phyloP scores from a whole-genome alignment of 2,329 filamentous ascomycete species.

The Fusarium nurragi region DNA sequence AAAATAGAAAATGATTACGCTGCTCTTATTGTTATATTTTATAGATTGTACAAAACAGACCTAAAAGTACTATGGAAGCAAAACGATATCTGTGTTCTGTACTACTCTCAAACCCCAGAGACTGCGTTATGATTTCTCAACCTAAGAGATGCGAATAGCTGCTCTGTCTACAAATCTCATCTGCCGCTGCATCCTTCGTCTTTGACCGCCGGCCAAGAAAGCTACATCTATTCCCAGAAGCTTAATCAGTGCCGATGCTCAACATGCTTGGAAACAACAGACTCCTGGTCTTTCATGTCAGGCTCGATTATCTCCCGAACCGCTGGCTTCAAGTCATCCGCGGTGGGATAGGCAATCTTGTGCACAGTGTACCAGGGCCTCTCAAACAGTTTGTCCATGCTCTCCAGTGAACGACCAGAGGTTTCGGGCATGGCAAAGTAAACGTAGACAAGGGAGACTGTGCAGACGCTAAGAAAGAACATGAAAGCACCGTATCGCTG shows the following conservation, averaged over 20 bases:
- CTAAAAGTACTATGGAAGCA: too few species aligned
- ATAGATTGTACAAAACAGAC: too few species aligned
- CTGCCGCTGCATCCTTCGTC: too few species aligned
- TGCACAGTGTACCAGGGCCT: conserved; percentile 45
- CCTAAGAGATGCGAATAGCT: too few species aligned
- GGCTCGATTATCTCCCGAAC: conserved; percentile 14
- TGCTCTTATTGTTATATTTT: too few species aligned
- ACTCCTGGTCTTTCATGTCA: conserved; percentile 20
- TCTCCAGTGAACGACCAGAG: conserved; percentile 44
- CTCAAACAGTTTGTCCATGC: conserved; percentile 45
- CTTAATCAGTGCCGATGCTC: neutral
- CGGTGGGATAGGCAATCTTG: conserved; percentile 45
- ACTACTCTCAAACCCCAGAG: too few species aligned
- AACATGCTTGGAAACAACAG: conserved; percentile 11
- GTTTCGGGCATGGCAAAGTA: conserved; percentile 49
- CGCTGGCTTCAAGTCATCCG: conserved; percentile 34
- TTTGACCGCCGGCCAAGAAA: too few species aligned
- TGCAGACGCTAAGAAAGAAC: conserved; percentile 45
- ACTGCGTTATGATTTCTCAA: too few species aligned
- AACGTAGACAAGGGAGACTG: conserved; percentile 45
- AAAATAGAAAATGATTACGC: too few species aligned
- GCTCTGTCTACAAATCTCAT: too few species aligned
- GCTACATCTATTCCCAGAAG: rapidly evolving
- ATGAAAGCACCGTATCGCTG: conserved; percentile 46
- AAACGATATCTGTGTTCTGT: too few species aligned